Evolutionary conservation across 2,329 filamentous ascomycete species (phyloP).

Genomic region (Colletotrichum phormii): DNA sequence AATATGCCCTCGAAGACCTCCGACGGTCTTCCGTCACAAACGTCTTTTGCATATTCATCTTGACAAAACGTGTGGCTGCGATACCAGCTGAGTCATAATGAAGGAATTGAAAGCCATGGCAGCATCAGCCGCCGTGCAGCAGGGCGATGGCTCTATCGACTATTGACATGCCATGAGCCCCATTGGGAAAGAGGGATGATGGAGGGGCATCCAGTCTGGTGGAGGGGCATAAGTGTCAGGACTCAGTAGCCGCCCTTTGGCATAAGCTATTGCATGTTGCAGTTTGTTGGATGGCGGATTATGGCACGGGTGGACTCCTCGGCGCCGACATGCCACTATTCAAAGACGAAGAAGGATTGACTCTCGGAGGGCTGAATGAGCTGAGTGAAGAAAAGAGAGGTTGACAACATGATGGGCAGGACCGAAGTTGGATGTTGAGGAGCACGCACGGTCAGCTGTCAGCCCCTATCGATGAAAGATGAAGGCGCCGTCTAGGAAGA

Average conservation of each 20-base stretch:
- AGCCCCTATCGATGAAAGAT: background rate
- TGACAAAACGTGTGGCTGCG: no score
- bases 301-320: background rate
- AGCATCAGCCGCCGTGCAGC: background rate
- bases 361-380: background rate
- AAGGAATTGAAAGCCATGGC: background rate
- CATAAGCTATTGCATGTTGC: background rate
- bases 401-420: background rate
- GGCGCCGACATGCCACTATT: background rate
- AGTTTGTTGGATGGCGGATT: background rate
- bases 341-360: background rate
- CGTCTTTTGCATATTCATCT: no score
- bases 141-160: background rate
- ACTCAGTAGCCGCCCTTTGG: no score
- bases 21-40: no score
- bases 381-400: no score
- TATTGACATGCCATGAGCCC: background rate
- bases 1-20: no score
- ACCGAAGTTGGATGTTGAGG: background rate
- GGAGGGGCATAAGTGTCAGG: no score
- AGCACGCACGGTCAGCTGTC: background rate
- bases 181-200: background rate
- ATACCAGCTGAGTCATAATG: background rate
- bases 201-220: background rate
- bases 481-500: background rate